These are phyloP conservation scores for Pleomassaria siparia DNA, from an alignment of 2,329 filamentous ascomycete genomes.

Conservation along the genomic window DNA sequence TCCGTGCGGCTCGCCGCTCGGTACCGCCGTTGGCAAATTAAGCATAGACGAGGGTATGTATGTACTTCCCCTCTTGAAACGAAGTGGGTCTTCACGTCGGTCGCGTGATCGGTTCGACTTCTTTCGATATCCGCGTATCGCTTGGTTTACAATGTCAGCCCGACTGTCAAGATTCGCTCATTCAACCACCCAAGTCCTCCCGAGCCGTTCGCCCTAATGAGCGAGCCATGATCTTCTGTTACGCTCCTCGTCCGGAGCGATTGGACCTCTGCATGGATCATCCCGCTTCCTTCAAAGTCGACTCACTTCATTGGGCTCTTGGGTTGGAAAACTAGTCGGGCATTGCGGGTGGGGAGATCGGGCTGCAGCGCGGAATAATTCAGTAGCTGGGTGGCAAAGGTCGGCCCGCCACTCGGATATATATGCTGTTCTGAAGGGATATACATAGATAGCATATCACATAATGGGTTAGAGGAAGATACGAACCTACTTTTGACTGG, in stretches of 20 bases:
- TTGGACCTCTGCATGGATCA: neutral
- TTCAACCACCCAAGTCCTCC: neutral
- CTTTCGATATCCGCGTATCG: no score
- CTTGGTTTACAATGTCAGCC: no score
- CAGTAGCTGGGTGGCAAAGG: no score
- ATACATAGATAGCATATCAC: no score
- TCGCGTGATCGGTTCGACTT: no score
- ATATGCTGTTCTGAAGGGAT: no score
- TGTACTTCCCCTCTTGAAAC: neutral
- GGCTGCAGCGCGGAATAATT: neutral
- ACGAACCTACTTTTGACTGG: no score
- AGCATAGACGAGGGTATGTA: neutral
- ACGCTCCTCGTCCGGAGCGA: neutral
- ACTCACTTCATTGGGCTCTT: neutral
- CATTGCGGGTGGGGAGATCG: neutral
- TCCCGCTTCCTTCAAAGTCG: neutral
- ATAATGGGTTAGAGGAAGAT: no score
- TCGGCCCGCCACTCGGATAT: no score
- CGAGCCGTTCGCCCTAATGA: neutral
- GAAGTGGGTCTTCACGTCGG: neutral
- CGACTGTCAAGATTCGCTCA: neutral
- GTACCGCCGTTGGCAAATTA: neutral
- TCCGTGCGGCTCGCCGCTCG: neutral
- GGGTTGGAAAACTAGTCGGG: neutral
- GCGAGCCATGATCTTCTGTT: no score